Evolutionary conservation across 2,329 filamentous ascomycete genomes (phyloP), one percentile per base, ranked within the genome.

Genomic region (Periglandula ipomoeae): DNA sequence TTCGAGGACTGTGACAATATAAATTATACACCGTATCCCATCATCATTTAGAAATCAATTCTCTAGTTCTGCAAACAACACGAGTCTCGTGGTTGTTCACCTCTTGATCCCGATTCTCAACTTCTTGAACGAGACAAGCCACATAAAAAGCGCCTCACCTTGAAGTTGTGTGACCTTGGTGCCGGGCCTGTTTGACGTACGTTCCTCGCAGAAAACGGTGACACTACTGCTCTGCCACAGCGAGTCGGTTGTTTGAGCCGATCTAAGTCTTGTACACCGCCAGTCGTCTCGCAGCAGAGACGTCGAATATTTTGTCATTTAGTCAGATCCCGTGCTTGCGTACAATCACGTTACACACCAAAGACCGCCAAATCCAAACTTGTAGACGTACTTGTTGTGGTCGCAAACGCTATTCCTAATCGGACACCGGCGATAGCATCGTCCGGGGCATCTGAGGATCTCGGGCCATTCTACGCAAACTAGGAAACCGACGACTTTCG

Each of bases 241-340:
- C 35, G 24, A 41, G 42, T 49, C 47, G 47, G 47, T 17, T 45
- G 42, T 38, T 35, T 22, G 44, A 46, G 32, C 44, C 48, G 48
- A 47, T 47, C 48, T 47, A 38, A 37, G 38, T 24, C 38, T 24
- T 32, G 38, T 39, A 39, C 44, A 13, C 30, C 34, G 27, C 35
- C 24, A 23, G 42, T 23, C 17, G n/a, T 49, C 30, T 40, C 43
- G 43, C 42, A 48, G 35, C 47, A 45, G 44, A 5, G 32, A 13
- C 24, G 4, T 15, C 9, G 30, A 32, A 15, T 32, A 2, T 32
- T 15, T 32, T 15, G 30, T 26, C 8, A 22, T 27, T 20, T 9
- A 38, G 17, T 24, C 10, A 26, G 44, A 46, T 39, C 32, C 30
- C 23, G 37, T 23, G 19, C 19, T 38, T 10, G 35, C 10, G 11